These are phyloP conservation scores for Lipomyces spencermartinsiae DNA, from an alignment of 805 yeast genomes.

Conservation along the genomic window DNA sequence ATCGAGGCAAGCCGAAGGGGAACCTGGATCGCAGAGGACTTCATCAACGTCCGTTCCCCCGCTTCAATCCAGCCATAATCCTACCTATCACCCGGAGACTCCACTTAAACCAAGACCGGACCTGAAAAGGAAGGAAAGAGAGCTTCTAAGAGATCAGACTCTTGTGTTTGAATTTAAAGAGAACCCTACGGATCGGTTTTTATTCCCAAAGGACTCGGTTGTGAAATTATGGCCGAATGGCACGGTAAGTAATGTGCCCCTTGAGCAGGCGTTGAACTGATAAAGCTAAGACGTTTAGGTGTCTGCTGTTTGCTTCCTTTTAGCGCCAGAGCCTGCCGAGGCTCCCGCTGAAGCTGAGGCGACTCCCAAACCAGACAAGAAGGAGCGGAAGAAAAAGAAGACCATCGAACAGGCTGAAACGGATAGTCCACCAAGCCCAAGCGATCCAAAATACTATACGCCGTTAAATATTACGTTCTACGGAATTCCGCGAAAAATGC, in stretches of 20 bases:
- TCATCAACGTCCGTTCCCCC: conserved; percentile 2
- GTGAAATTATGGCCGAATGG: conserved; percentile 58
- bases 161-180: conserved; percentile 86
- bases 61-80: neutral
- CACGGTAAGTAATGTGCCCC: conserved; percentile 28
- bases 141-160: conserved; percentile 47
- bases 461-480: conserved; percentile 70
- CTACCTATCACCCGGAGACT: neutral
- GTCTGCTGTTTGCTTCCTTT: conserved; percentile 12
- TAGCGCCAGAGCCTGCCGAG: conserved; percentile 14
- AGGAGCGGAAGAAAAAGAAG: conserved; percentile 41
- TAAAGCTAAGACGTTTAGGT: conserved; percentile 38
- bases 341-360: conserved; percentile 1
- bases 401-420: conserved; percentile 16
- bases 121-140: conserved; percentile 28
- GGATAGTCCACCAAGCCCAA: neutral
- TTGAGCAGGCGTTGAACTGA: conserved; percentile 42
- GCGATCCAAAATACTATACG: conserved; percentile 46
- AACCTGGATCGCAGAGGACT: neutral
- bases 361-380: conserved; percentile 21
- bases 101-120: conserved; percentile 12
- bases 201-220: conserved; percentile 77
- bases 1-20: conserved; percentile 5
- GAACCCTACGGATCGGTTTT: conserved; percentile 73
- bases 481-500: conserved; percentile 69